Evolutionary conservation across 805 yeast species (phyloP).

Genomic region (Candida argentea): DNA sequence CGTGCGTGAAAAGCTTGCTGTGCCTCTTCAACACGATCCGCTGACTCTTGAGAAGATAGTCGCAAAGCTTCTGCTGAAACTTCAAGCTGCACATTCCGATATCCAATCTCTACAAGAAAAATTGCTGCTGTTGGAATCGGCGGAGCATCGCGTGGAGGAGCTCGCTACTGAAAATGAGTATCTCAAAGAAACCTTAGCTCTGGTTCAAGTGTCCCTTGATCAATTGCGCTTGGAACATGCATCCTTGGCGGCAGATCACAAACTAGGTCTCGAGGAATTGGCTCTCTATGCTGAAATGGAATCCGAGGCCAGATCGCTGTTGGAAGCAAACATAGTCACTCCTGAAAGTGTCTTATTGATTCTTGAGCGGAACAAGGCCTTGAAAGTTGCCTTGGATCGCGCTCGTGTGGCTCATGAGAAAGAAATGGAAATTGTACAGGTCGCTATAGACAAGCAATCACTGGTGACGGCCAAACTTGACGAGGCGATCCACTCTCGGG

Average conservation of each 20-base stretch:
- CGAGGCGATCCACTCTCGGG: constrained; percentile 22
- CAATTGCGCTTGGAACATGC: constrained; percentile 19
- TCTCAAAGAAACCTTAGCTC: constrained; percentile 22
- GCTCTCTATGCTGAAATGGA: constrained; percentile 28
- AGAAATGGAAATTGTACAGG: constrained; percentile 12
- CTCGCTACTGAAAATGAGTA: constrained; percentile 35
- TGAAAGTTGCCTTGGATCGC: constrained; percentile 34
- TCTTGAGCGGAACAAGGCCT: constrained; percentile 21
- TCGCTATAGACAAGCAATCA: constrained; percentile 11
- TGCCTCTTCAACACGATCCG: constrained; percentile 4
- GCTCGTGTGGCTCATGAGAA: constrained; percentile 15
- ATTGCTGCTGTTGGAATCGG: constrained; percentile 8
- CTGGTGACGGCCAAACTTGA: constrained; percentile 7
- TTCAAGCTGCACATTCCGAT: constrained; percentile 23
- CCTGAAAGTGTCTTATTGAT: constrained; percentile 14
- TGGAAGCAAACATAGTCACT: constrained; percentile 5
- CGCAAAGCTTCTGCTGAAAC: constrained; percentile 35
- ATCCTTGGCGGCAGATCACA: constrained; percentile 19
- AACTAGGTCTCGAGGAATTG: constrained; percentile 24
- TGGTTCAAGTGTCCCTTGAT: constrained; percentile 15
- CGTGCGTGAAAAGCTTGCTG: constrained; percentile 31
- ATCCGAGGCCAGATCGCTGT: constrained; percentile 14
- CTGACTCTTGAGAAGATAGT: constrained; percentile 16
- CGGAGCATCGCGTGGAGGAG: constrained; percentile 19
- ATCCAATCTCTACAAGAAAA: constrained; percentile 11